Percentiles rank a stretch among this genome's conserved stretches.
These are phyloP conservation scores for Aspergillus nidulans DNA, from an alignment of 495 filamentous ascomycete species.

Conservation along the genomic window DNA sequence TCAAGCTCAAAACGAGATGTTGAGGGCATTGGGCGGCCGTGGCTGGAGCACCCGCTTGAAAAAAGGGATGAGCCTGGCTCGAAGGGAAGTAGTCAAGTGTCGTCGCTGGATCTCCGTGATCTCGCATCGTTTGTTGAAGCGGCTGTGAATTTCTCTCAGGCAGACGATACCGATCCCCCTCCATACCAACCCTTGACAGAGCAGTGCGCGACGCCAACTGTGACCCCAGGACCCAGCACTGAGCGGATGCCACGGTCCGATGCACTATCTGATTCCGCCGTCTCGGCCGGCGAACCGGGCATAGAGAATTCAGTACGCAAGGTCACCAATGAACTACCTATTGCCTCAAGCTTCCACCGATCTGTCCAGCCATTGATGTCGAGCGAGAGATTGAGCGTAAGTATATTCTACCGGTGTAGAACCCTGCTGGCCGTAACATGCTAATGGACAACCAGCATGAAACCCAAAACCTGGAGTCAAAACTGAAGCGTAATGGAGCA, in stretches of 20 bases:
- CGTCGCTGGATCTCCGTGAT: conserved; percentile 32
- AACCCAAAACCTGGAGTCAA: background rate
- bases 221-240: background rate
- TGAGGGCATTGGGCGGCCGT: conserved; percentile 39
- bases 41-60: conserved; percentile 31
- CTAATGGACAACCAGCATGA: background rate
- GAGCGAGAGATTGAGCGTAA: background rate
- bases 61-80: conserved; percentile 8
- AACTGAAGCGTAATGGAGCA: background rate
- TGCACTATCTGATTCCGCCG: background rate
- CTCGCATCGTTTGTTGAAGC: conserved; percentile 35
- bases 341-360: background rate
- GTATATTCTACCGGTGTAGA: background rate
- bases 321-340: background rate
- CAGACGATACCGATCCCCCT: conserved; percentile 27
- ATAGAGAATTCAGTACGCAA: background rate
- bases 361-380: background rate
- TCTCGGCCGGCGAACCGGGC: background rate
- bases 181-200: conserved; percentile 26
- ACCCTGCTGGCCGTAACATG: background rate
- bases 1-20: conserved; percentile 37
- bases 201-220: background rate
- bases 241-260: background rate
- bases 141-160: conserved; percentile 27
- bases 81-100: conserved; percentile 22